phyloP scores from a whole-genome alignment of 371 early-diverging fungal species.

The Syncephalastrum monosporum region DNA sequence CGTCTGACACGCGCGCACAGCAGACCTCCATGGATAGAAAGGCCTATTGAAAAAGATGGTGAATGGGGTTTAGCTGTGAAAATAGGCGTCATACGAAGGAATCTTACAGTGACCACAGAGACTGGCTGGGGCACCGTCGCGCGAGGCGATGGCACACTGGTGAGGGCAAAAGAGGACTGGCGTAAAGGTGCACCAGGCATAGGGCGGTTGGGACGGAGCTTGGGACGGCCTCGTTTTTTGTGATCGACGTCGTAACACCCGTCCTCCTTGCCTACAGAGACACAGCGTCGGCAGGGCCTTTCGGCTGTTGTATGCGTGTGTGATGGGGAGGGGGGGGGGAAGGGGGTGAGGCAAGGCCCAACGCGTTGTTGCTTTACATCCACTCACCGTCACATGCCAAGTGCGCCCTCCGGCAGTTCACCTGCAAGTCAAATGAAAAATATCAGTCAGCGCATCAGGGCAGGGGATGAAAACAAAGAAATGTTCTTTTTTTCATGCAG shows the following conservation, averaged over 20 bases:
- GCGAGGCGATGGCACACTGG: not conserved
- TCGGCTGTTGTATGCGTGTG: conserved; percentile 39
- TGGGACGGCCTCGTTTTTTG: conserved; percentile 80
- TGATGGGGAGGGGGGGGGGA: not conserved
- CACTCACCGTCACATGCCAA: conserved; percentile 50
- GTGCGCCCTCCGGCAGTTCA: conserved; percentile 46
- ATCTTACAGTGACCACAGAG: not conserved
- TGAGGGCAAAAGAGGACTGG: conserved; percentile 16
- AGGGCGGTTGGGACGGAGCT: conserved; percentile 50
- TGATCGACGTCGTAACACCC: conserved; percentile 78
- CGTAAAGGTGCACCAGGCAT: conserved; percentile 2
- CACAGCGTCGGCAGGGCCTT: conserved; percentile 74
- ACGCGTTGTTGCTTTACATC: not conserved
- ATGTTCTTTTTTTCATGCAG: too few species aligned
- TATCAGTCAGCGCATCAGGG: too few species aligned
- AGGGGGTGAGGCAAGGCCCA: not conserved
- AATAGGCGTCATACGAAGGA: too few species aligned
- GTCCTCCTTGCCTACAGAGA: conserved; percentile 65
- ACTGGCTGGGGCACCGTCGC: conserved; percentile 5
- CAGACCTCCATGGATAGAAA: conserved; percentile 56
- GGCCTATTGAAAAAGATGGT: not conserved
- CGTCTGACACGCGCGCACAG: conserved; percentile 58
- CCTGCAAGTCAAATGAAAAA: conserved; percentile 16
- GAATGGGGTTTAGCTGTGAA: too few species aligned
- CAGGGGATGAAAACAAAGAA: too few species aligned